Percentiles rank a stretch among this genome's conserved stretches.
phyloP scores from a whole-genome alignment of 305 asterid genomes.

The Coffea humblotiana region DNA sequence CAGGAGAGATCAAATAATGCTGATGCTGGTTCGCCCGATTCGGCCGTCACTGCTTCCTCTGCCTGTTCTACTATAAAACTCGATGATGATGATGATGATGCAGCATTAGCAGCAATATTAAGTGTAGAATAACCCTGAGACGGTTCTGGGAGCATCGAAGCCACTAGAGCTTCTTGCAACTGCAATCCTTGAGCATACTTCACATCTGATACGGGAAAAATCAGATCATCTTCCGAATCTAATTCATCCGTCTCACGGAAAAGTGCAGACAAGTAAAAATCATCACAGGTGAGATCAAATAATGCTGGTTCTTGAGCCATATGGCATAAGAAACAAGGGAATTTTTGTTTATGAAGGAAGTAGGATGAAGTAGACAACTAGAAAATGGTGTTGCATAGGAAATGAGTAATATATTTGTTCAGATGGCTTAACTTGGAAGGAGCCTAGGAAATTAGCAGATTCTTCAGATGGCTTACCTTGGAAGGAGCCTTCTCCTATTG shows the following conservation, averaged over 20 bases:
- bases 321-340: background rate
- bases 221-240: background rate
- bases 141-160: background rate
- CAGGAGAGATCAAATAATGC: background rate
- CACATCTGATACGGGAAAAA: conserved; percentile 13
- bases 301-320: conserved; percentile 8
- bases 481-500: background rate
- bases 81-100: conserved; percentile 1
- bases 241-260: background rate
- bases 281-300: background rate
- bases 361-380: background rate
- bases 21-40: conserved; percentile 12
- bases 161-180: conserved; percentile 20
- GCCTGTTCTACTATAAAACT: background rate
- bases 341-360: background rate
- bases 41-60: background rate
- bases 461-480: background rate
- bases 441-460: too few species aligned
- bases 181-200: conserved; percentile 19
- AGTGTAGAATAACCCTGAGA: background rate
- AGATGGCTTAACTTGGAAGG: background rate
- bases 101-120: too few species aligned
- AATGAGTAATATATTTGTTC: background rate
- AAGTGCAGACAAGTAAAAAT: conserved; percentile 10
- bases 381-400: too few species aligned